Evolutionary conservation across 139 green algal species (phyloP).

Genomic region (Astrephomene gubernaculifera): DNA sequence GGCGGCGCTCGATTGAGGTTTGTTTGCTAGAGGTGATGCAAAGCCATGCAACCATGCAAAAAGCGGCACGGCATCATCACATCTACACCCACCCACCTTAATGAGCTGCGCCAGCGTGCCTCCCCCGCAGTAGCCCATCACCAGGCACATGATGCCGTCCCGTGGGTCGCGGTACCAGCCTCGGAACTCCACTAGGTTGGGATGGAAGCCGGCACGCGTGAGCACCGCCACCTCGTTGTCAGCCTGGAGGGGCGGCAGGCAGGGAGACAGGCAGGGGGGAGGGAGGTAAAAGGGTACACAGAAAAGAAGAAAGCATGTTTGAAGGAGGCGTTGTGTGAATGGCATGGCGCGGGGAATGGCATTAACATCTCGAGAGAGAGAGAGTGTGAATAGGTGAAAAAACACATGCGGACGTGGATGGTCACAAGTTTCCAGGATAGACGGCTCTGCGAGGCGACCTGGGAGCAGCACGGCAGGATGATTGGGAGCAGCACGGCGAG

Average conservation of each 20-base stretch:
- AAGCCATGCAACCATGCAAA: not conserved
- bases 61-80: too few relatives aligned
- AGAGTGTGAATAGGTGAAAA: not conserved
- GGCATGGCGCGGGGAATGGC: too few relatives aligned
- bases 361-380: too few relatives aligned
- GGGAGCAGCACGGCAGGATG: too few relatives aligned
- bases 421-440: too few relatives aligned
- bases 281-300: too few relatives aligned
- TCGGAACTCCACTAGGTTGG: constrained; percentile 66
- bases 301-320: too few relatives aligned
- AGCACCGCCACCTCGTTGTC: constrained; percentile 62
- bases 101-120: constrained; percentile 62
- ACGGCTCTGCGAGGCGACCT: too few relatives aligned
- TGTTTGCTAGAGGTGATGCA: too few relatives aligned
- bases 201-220: constrained; percentile 56
- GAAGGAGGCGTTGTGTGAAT: too few relatives aligned
- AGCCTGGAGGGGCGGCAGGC: constrained; percentile 18
- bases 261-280: not conserved
- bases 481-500: too few relatives aligned
- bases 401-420: not conserved
- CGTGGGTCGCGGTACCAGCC: constrained; percentile 59
- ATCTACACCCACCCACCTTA: constrained; percentile 54
- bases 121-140: constrained; percentile 66
- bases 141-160: constrained; percentile 60
- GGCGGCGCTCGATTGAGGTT: too few relatives aligned